phyloP scores from a whole-genome alignment of 371 early-diverging fungal genomes.

The Sporodiniella umbellata region DNA sequence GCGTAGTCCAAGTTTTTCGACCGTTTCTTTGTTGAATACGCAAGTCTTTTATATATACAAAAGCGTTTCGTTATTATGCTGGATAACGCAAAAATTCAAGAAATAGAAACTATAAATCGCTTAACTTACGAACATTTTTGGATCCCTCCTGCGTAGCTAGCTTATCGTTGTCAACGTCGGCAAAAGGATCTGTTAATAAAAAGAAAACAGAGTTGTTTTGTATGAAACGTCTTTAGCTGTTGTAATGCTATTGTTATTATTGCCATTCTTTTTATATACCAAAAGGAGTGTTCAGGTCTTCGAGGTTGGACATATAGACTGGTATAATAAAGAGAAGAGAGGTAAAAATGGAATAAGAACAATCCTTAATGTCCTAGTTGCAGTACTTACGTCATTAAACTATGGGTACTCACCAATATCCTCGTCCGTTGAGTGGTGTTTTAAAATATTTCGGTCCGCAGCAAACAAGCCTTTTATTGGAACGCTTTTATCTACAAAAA shows the following conservation, averaged over 20 bases:
- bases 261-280: too few species aligned
- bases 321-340: neutral
- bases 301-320: conserved; percentile 35
- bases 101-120: neutral
- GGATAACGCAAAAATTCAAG: too few species aligned
- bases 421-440: too few species aligned
- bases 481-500: too few species aligned
- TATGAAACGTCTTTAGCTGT: too few species aligned
- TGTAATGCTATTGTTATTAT: too few species aligned
- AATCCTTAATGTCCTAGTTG: too few species aligned
- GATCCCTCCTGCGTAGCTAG: conserved; percentile 38
- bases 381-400: too few species aligned
- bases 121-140: conserved; percentile 75
- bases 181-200: conserved; percentile 68
- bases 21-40: conserved; percentile 98
- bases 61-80: neutral
- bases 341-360: too few species aligned
- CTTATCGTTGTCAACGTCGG: conserved; percentile 69
- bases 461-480: too few species aligned
- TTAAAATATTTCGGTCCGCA: too few species aligned
- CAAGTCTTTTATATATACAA: conserved; percentile 64
- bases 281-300: conserved; percentile 34
- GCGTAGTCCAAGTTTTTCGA: conserved; percentile 90
- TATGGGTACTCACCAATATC: too few species aligned
- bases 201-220: neutral